Conservation (phyloP, 75 land plant genomes). For the Azolla pinnata region DNA sequence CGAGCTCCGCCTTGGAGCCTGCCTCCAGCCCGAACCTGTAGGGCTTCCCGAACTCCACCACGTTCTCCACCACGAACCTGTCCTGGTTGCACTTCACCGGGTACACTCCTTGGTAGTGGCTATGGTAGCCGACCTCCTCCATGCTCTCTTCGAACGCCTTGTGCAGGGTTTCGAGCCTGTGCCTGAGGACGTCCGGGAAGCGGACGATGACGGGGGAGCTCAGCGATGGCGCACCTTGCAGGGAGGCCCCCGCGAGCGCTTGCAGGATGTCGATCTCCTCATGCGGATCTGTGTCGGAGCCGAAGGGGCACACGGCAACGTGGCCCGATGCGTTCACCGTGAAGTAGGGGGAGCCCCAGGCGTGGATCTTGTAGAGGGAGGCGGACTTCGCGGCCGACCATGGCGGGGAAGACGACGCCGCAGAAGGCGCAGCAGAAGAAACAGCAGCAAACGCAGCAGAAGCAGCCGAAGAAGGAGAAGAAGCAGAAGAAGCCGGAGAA, state of each 20-base stretch:
- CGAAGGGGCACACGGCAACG: conserved; percentile 56
- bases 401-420: too few species aligned
- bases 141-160: conserved; percentile 66
- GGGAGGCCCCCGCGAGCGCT: conserved; percentile 45
- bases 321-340: conserved; percentile 54
- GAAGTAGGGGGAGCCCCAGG: conserved; percentile 89
- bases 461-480: too few species aligned
- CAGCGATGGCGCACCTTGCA: conserved; percentile 40
- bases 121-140: conserved; percentile 28
- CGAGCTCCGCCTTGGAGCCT: conserved; percentile 91
- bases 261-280: conserved; percentile 75
- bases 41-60: conserved; percentile 53
- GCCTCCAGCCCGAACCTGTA: conserved; percentile 84
- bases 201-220: conserved; percentile 61
- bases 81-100: conserved; percentile 98
- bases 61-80: conserved; percentile 67
- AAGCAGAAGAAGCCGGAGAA: too few species aligned
- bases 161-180: conserved; percentile 68
- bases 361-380: conserved; percentile 49
- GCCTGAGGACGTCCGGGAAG: conserved; percentile 64
- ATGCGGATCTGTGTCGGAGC: conserved; percentile 36
- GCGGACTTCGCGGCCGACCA: conserved; percentile 41
- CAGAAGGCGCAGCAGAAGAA: too few species aligned
- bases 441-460: too few species aligned
- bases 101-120: conserved; percentile 80